phyloP scores from a whole-genome alignment of 495 filamentous ascomycete species.

The Bryoglossum gracile region DNA sequence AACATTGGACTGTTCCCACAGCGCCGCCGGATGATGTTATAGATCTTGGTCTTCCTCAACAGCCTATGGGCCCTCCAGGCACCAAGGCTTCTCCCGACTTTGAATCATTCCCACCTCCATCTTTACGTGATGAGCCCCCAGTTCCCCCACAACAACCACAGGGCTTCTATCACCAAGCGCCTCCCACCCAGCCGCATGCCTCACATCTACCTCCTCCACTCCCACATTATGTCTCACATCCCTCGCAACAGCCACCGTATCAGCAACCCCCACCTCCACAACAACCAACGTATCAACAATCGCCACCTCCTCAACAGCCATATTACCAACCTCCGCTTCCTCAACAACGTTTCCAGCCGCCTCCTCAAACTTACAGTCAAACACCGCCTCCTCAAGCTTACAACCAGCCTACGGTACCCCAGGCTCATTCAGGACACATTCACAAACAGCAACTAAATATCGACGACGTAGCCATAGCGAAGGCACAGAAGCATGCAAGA shows the following conservation, averaged over 20 bases:
- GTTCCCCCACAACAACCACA: slow-evolving; percentile 19
- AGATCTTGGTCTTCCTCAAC: slow-evolving; percentile 23
- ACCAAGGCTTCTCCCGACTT: slow-evolving; percentile 3
- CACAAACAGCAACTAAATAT: slow-evolving; percentile 24
- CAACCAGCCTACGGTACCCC: neutral
- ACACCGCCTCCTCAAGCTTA: neutral
- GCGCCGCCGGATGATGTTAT: slow-evolving; percentile 19
- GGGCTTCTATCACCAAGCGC: slow-evolving; percentile 27
- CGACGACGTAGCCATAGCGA: slow-evolving; percentile 68
- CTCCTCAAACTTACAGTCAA: neutral
- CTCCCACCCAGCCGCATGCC: no score
- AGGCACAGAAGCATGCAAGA: slow-evolving; percentile 90
- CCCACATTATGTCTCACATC: no score
- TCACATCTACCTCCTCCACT: slow-evolving; percentile 8
- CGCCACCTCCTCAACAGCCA: slow-evolving; percentile 13
- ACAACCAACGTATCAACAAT: slow-evolving; percentile 8
- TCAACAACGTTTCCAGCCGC: slow-evolving; percentile 10
- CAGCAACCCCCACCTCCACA: slow-evolving; percentile 18
- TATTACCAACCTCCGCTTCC: slow-evolving; percentile 1
- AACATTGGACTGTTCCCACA: slow-evolving; percentile 15
- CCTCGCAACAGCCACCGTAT: slow-evolving; percentile 18
- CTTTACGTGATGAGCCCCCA: slow-evolving; percentile 8
- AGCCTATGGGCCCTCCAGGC: slow-evolving; percentile 21
- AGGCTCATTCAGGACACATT: slow-evolving; percentile 3
- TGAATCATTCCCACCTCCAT: slow-evolving; percentile 18